A percentile compares a stretch with the other conserved stretches of the same genome.
Evolutionary conservation across 1,284 basidiomycete genomes (phyloP).

Genomic region (Fistulinella cinereoalba): DNA sequence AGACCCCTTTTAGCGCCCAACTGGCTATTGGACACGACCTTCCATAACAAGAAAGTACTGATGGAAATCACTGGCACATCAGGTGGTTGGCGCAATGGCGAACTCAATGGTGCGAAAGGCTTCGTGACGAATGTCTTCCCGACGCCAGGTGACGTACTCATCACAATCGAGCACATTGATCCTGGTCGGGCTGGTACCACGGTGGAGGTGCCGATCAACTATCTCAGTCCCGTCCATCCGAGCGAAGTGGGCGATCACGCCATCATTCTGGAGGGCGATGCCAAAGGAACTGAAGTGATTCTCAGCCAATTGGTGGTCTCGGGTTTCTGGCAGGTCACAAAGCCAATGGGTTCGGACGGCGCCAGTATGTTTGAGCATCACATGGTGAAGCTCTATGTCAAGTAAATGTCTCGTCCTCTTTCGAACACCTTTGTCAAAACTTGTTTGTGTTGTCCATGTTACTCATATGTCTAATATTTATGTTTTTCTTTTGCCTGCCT

Average conservation of each 20-base stretch:
- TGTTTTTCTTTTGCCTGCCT: too few species aligned
- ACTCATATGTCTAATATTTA: too few species aligned
- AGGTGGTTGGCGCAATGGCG: slow-evolving; percentile 51
- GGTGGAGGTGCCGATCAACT: slow-evolving; percentile 30
- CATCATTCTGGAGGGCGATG: slow-evolving; percentile 20
- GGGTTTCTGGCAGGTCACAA: slow-evolving; percentile 24
- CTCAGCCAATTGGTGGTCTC: slow-evolving; percentile 10
- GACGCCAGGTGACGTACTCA: slow-evolving; percentile 31
- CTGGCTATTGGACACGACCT: slow-evolving; percentile 26
- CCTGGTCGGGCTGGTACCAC: slow-evolving; percentile 20
- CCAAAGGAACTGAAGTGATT: slow-evolving; percentile 25
- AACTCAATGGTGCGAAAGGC: slow-evolving; percentile 51
- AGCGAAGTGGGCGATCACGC: slow-evolving; percentile 25
- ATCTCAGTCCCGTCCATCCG: slow-evolving; percentile 26
- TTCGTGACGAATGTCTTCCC: slow-evolving; percentile 39
- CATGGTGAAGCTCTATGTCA: slow-evolving; percentile 28
- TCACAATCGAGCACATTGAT: slow-evolving; percentile 25
- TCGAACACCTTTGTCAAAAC: slow-evolving; percentile 1
- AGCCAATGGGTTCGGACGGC: slow-evolving; percentile 9
- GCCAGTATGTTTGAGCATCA: slow-evolving; percentile 18
- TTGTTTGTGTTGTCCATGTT: slow-evolving; percentile 3
- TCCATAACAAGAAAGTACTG: slow-evolving; percentile 44
- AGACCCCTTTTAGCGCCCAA: slow-evolving; percentile 13
- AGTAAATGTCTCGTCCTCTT: slow-evolving; percentile 11
- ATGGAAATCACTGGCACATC: slow-evolving; percentile 51